Percentiles rank a stretch among this genome's conserved stretches.
Conservation (phyloP, 257 asterid genomes). For the Solanum paucissectum region DNA sequence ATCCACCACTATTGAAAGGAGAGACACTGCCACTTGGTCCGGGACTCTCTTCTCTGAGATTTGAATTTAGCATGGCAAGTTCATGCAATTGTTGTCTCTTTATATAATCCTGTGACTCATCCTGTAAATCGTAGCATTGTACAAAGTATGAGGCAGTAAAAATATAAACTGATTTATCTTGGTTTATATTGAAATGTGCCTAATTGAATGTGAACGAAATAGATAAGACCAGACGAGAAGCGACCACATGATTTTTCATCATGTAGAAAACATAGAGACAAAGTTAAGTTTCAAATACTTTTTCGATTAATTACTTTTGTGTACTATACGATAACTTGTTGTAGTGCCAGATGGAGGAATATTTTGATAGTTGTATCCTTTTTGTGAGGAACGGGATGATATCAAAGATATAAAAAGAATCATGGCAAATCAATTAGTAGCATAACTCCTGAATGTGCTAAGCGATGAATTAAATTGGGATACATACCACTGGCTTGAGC, state of each 20-base stretch:
- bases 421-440: background rate
- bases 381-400: background rate
- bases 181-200: background rate
- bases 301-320: background rate
- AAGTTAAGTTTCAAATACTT: background rate
- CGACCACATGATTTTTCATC: background rate
- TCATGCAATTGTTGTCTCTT: constrained; percentile 95
- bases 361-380: background rate
- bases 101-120: constrained; percentile 86
- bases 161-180: background rate
- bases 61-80: constrained; percentile 87
- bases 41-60: constrained; percentile 91
- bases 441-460: background rate
- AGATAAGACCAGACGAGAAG: background rate
- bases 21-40: constrained; percentile 96
- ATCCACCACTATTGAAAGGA: constrained; percentile 78
- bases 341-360: background rate
- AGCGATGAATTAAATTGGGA: background rate
- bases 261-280: background rate
- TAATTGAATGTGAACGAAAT: background rate
- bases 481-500: constrained; percentile 86
- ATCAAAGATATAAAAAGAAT: background rate
- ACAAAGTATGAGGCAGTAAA: background rate
- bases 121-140: constrained; percentile 28
- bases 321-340: background rate